Base-by-base conservation (phyloP, 345 rosid species). In the Aquilaria yunnanensis region DNA sequence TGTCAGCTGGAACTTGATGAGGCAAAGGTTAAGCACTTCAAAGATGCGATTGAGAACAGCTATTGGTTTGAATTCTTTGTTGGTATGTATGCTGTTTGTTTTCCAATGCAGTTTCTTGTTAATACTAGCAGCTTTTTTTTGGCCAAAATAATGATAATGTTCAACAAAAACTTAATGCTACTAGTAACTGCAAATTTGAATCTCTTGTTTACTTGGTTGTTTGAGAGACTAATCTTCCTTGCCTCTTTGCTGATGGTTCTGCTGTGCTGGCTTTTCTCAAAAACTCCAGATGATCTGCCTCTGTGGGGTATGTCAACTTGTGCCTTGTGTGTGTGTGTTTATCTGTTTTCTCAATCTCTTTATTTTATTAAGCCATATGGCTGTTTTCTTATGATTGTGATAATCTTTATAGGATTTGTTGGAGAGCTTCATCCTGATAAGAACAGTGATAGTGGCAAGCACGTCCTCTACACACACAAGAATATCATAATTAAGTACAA, bases 1-100 rank as follows among this genome's bases (percentile, higher is more conserved):
- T 92, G 96, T 65, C 78, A 32, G 14, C 74, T 89, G 67, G 78
- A 81, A 16, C 96, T 92, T 54, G 79, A 85, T 49, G 96, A 85
- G 67, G 72, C 79, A 53, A 87, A 77, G 78, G 96, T 87, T 73
- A 87, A 66, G 64, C 91, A 82, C 16, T 89, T 92, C 81, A 89
- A 92, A 74, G 93, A 89, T 82, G 98, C 96, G 41, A 83, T 89
- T 63, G 96, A 85, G 81, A 87, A 81, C 72, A 89, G 74, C 62
- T 89, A 92, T 74, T 89, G 96, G 98, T 87, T 92, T 70, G 96
- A 92, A 72, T 89, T 92, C 73, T 92, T 92, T 62, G 74, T 92
- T 78, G 98, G 98, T 92, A 92, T 75, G 96, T 82, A 64, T 57
- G 41, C 51, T 47, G 52, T 70, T 43, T 60, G 63, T 46, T 63